Evolutionary conservation across 148 eudicot genomes (phyloP).

Genomic region (Chenopodium formosanum): DNA sequence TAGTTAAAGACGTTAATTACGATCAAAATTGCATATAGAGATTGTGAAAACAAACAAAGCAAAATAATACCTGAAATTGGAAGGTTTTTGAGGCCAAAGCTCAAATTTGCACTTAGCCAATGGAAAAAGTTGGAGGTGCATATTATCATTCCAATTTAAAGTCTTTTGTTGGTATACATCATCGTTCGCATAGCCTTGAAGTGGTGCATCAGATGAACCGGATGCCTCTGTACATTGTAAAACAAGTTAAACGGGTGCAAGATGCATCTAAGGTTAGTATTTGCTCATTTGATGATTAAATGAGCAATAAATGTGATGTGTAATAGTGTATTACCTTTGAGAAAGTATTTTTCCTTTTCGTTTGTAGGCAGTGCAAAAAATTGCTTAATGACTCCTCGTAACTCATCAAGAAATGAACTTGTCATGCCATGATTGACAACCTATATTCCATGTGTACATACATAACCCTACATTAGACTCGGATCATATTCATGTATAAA

Average conservation of each 20-base stretch:
- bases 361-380: slow-evolving; percentile 38
- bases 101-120: slow-evolving; percentile 28
- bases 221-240: too few species aligned
- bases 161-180: slow-evolving; percentile 13
- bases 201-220: too few species aligned
- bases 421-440: slow-evolving; percentile 39
- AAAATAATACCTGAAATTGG: slow-evolving; percentile 22
- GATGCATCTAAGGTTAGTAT: too few species aligned
- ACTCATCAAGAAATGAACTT: slow-evolving; percentile 36
- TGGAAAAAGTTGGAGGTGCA: slow-evolving; percentile 32
- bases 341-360: slow-evolving; percentile 34
- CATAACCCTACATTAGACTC: background rate
- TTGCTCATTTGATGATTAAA: too few species aligned
- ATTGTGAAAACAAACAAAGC: too few species aligned
- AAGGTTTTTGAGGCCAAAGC: slow-evolving; percentile 35
- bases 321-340: background rate
- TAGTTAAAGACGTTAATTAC: too few species aligned
- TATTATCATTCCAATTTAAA: slow-evolving; percentile 39
- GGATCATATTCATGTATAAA: too few species aligned
- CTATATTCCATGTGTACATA: slow-evolving; percentile 2
- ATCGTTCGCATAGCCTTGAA: slow-evolving; percentile 44
- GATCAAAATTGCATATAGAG: too few species aligned
- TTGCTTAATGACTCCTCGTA: slow-evolving; percentile 26
- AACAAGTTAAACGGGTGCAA: too few species aligned
- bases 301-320: too few species aligned